Base-by-base conservation (phyloP, 2,329 filamentous ascomycete species). In the Lasiodiplodia sp. region DNA sequence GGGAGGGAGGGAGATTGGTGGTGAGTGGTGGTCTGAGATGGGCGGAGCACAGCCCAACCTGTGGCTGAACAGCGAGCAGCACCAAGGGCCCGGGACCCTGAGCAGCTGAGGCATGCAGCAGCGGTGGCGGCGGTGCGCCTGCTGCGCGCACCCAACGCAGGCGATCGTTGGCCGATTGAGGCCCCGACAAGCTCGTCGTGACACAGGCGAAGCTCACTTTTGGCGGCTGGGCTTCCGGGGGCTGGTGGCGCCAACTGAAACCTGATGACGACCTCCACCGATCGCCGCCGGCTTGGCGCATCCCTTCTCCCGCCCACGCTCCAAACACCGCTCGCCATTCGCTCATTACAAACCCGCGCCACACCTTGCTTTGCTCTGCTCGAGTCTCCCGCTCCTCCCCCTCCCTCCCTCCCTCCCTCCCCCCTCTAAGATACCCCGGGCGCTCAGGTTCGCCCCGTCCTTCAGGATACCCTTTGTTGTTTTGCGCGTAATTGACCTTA, bases 211-310 rank as follows among this genome's bases (percentile, higher is more conserved):
- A 64, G 60, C 60, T 52, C 47, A 25, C 25, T 18, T 25, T 44
- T 34, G 58, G 58, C 58, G 58, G 40, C 58, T 63, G 58, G 58
- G 58, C 58, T 49, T 28, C 58, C 60, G 44, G 28, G 28, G 28
- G 40, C 60, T 52, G 31, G 47, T 64, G 60, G 60, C 47, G 60
- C 16, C 31, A 23, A 44, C 58, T 63, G 58, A 63, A 63, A 63
- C 58, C n/a, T 23, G 47, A 64, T 64, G 60, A 64, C 60, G 47
- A 64, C 60, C 60, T 52, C 60, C 60, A 52, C 40, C 60, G 57
- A 64, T 64, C 60, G 47, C 25, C 60, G 31, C 14, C 16, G 18
- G n/a, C 58, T 63, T 63, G 47, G 60, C 60, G 8, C 60, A 64
- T 64, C 60, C 60, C 60, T 52, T 64, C 60, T 64, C 44, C 28